Conservation (phyloP, 2,329 filamentous ascomycete genomes). For the Xylariomycetidae sp. region DNA sequence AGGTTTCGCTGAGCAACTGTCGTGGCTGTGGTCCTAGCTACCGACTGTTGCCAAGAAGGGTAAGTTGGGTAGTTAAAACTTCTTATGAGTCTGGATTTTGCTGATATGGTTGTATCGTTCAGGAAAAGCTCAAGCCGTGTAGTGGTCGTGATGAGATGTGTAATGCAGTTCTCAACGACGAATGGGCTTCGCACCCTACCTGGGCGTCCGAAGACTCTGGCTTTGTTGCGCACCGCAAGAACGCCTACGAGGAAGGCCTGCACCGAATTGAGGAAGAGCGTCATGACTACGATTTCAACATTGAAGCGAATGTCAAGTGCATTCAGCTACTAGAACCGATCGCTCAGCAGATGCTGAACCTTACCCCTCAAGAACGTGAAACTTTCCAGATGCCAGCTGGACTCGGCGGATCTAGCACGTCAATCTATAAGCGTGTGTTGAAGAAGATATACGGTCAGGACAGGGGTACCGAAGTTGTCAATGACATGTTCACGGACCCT, state of each 20-base stretch:
- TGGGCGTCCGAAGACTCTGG: conserved; percentile 98
- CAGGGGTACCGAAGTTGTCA: conserved; percentile 77
- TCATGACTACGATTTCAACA: conserved; percentile 98
- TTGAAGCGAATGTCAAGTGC: conserved; percentile 89
- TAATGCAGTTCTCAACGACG: conserved; percentile 87
- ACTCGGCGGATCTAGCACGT: conserved; percentile 87
- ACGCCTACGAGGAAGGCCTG: conserved; percentile 87
- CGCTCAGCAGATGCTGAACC: conserved; percentile 80
- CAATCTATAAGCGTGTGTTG: conserved; percentile 93
- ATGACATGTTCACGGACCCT: conserved; percentile 78
- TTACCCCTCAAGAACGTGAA: conserved; percentile 67
- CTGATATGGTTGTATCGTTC: not conserved
- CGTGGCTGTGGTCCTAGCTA: conserved; percentile 95
- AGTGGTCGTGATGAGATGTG: conserved; percentile 94
- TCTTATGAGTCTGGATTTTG: too few species aligned
- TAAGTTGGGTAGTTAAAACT: too few species aligned
- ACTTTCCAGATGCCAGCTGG: conserved; percentile 76
- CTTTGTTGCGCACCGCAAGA: conserved; percentile 97
- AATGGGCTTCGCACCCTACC: conserved; percentile 97
- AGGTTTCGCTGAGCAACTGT: conserved; percentile 93
- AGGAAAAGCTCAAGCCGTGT: conserved; percentile 85
- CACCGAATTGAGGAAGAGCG: conserved; percentile 97
- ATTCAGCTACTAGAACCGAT: conserved; percentile 95
- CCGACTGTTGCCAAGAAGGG: conserved; percentile 79
- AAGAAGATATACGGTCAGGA: conserved; percentile 95